Base-by-base conservation (phyloP, 23 red algal species). In the Agarophyton chilense region DNA sequence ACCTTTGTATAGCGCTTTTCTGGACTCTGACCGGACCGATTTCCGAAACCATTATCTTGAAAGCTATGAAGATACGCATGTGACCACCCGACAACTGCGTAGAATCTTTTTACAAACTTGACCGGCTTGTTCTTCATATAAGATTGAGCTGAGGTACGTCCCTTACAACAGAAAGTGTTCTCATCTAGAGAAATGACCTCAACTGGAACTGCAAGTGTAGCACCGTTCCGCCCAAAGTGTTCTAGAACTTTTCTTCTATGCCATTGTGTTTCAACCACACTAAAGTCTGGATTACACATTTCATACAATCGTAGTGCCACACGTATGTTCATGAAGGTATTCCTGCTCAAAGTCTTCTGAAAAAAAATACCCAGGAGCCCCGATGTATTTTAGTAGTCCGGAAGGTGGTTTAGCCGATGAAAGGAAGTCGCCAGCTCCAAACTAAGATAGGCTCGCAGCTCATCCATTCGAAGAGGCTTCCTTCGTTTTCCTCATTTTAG, bases 111-210 rank as follows among this genome's bases (percentile, higher is more conserved):
- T 4, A 5, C 68, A 38, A 74, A 74, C 68, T 74, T 74, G 36
- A 74, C 68, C 21, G 68, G 68, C 34, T 74, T 74, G 8, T 7
- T 33, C 34, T 74, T 74, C 68, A 74, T 36, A 74, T 74, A 74
- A 11, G 68, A 11, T 10, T n/a, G 68, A 41, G 68, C 9, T 24
- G 36, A 35, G 11, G 49, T 77, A 26, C 72, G 72, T 4, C 40
- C 72, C n/a, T 77, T 77, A 51, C 72, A 77, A 34, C 72, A 39
- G 4, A 50, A 4, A 46, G 72, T 77, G 28, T 77, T 77, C n/a
- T 77, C 41, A 22, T 77, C 34, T 2, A 50, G 49, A 26, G 40
- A 77, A 21, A 35, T 77, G 4, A 77, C 72, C 3, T 25, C 49
- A 31, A 54, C 24, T 4, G 72, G 72, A 31, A 77, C 41, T 6